Evolutionary conservation across 495 filamentous ascomycete genomes (phyloP).

Genomic region (Aspergillus affinis): DNA sequence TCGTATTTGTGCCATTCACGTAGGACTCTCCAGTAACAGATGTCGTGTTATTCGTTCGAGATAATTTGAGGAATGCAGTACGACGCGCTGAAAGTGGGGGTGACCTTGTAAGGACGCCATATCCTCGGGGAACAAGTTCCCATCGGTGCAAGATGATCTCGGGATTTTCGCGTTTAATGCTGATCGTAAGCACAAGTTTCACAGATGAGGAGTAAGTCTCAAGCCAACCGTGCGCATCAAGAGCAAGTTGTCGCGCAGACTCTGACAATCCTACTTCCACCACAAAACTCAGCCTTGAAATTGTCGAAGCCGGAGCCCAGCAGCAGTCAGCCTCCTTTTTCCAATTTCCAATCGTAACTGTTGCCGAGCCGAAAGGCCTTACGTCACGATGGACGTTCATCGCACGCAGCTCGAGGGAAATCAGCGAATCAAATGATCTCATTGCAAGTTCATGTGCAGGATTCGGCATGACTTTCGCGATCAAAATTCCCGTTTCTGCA

Average conservation of each 20-base stretch:
- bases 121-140: conserved; percentile 18
- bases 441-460: conserved; percentile 20
- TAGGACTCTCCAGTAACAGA: conserved; percentile 13
- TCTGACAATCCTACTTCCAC: conserved; percentile 25
- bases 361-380: conserved; percentile 23
- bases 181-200: conserved; percentile 23
- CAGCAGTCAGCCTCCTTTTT: conserved; percentile 23
- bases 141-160: conserved; percentile 21
- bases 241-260: conserved; percentile 22
- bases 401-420: conserved; percentile 18
- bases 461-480: conserved; percentile 21
- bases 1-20: conserved; percentile 8
- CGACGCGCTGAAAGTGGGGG: conserved; percentile 13
- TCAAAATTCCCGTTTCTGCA: conserved; percentile 20
- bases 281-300: conserved; percentile 16
- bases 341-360: conserved; percentile 23
- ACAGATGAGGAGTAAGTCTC: conserved; percentile 22
- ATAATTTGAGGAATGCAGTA: conserved; percentile 23
- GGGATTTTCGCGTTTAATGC: conserved; percentile 17
- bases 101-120: conserved; percentile 17
- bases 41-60: conserved; percentile 18
- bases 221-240: conserved; percentile 23
- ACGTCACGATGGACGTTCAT: conserved; percentile 19
- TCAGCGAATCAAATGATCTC: conserved; percentile 18
- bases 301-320: conserved; percentile 20